These are phyloP conservation scores for Chytriomyces sp. DNA, from an alignment of 192 early-diverging fungal species.

Conservation along the genomic window DNA sequence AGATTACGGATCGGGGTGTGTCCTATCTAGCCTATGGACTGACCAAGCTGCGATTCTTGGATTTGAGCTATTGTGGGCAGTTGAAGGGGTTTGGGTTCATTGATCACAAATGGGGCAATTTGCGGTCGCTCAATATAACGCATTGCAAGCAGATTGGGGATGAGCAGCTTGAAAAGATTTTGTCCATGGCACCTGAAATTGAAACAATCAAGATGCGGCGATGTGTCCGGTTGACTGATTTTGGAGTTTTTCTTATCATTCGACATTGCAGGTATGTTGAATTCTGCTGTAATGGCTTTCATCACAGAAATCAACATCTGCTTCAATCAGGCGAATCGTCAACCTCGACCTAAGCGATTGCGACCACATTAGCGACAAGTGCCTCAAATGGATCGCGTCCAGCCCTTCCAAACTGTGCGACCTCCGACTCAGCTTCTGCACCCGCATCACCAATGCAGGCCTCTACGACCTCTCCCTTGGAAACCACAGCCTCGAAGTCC, in stretches of 20 bases:
- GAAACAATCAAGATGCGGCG: constrained; percentile 39
- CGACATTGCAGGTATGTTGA: constrained; percentile 46
- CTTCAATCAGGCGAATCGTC: constrained; percentile 32
- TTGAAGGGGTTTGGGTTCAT: constrained; percentile 48
- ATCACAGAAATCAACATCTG: constrained; percentile 13
- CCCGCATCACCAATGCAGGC: constrained; percentile 51
- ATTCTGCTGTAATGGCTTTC: not conserved
- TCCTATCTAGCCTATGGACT: constrained; percentile 30
- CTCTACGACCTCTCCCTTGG: constrained; percentile 53
- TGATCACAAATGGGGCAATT: constrained; percentile 40
- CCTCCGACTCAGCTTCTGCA: constrained; percentile 52
- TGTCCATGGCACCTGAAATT: constrained; percentile 46
- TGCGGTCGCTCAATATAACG: constrained; percentile 44
- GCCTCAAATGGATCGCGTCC: constrained; percentile 55
- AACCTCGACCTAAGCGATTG: constrained; percentile 48
- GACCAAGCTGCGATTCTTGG: constrained; percentile 31
- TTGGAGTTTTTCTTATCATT: constrained; percentile 52
- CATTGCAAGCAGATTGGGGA: constrained; percentile 57
- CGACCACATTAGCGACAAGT: constrained; percentile 54
- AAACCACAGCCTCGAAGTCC: constrained; percentile 36
- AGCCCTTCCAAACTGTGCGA: constrained; percentile 38
- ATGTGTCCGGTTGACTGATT: constrained; percentile 53
- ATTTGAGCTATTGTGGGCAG: constrained; percentile 58
- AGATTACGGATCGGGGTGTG: constrained; percentile 53
- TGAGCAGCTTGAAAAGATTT: constrained; percentile 50